phyloP scores from a whole-genome alignment of 225 moss, liverwort and hornwort genomes.

The Asterella californica region DNA sequence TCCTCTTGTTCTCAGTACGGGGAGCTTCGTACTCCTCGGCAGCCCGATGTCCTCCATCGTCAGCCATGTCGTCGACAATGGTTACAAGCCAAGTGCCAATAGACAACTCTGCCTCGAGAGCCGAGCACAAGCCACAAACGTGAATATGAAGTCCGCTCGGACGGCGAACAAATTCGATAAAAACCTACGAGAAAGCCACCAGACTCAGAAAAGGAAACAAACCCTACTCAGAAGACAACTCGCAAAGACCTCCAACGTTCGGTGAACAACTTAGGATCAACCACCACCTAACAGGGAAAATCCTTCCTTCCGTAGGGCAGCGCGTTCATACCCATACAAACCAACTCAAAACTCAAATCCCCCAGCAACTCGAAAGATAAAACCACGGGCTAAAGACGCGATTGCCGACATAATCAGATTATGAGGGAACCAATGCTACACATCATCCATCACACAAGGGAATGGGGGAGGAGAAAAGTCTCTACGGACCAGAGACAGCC shows the following conservation, averaged over 20 bases:
- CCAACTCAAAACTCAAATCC: slow-evolving; percentile 2
- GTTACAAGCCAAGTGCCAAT: too few species aligned
- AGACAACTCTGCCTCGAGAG: neutral
- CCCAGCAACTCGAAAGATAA: neutral
- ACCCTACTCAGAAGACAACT: neutral
- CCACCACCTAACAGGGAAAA: neutral
- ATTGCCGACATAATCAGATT: neutral
- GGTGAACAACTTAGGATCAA: neutral
- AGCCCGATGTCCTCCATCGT: slow-evolving; percentile 57
- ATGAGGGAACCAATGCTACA: neutral
- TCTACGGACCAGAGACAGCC: neutral
- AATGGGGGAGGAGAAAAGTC: neutral
- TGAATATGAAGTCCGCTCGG: neutral
- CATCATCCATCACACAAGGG: neutral
- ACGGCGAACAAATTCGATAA: neutral
- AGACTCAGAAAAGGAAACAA: neutral
- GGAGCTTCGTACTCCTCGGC: slow-evolving; percentile 76
- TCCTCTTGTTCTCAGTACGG: slow-evolving; percentile 84
- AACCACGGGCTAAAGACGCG: neutral
- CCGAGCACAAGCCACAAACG: neutral
- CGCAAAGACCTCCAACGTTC: neutral
- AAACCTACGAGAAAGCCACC: neutral
- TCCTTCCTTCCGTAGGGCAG: too few species aligned
- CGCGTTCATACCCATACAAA: neutral
- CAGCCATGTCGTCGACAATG: slow-evolving; percentile 54